Conservation (phyloP, 2,329 filamentous ascomycete genomes). For the Periglandula ipomoeae region DNA sequence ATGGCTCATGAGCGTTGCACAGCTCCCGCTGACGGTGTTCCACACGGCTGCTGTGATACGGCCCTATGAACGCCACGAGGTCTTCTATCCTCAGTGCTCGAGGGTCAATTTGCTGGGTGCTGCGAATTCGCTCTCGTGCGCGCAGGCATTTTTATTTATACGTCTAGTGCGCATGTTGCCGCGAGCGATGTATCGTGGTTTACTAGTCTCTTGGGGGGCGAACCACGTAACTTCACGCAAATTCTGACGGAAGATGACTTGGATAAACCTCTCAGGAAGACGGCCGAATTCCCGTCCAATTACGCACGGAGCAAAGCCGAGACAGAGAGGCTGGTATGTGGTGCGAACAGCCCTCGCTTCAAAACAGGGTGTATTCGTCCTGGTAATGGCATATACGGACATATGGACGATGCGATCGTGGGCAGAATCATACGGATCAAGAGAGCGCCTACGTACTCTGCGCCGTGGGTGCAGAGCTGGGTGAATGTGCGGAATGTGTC, state of each 20-base stretch:
- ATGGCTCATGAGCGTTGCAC: constrained; percentile 33
- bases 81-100: constrained; percentile 34
- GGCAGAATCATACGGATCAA: constrained; percentile 25
- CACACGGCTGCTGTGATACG: constrained; percentile 48
- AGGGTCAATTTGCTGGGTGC: constrained; percentile 43
- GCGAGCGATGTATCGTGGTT: constrained; percentile 33
- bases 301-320: constrained; percentile 43
- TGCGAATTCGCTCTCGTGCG: constrained; percentile 36
- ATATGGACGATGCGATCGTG: constrained; percentile 27
- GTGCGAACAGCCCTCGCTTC: constrained; percentile 31
- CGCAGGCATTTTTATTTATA: constrained; percentile 42
- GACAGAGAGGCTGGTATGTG: constrained; percentile 41
- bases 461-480: constrained; percentile 38
- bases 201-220: constrained; percentile 31
- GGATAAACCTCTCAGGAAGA: constrained; percentile 25
- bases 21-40: constrained; percentile 44
- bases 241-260: constrained; percentile 36
- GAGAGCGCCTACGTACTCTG: constrained; percentile 32
- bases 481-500: constrained; percentile 43
- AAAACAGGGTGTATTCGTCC: constrained; percentile 46
- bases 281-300: constrained; percentile 36
- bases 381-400: constrained; percentile 43
- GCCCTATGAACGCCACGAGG: constrained; percentile 35
- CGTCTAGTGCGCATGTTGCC: constrained; percentile 37
- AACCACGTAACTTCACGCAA: constrained; percentile 33